Evolutionary conservation across 495 filamentous ascomycete species (phyloP).

Genomic region (Annulohypoxylon maeteangense): DNA sequence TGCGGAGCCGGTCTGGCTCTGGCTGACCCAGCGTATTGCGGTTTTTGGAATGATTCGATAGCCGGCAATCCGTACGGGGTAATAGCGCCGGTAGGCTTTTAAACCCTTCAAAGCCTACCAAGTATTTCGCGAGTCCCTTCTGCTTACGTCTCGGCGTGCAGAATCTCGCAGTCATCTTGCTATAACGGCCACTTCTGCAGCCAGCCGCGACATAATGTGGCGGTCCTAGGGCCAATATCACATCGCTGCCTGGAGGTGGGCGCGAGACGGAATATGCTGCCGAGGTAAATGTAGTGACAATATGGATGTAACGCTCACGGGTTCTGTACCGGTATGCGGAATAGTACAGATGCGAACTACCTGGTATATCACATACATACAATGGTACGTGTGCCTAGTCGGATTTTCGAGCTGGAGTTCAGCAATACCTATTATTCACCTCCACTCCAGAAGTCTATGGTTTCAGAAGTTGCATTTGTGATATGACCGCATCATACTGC

Average conservation of each 20-base stretch:
- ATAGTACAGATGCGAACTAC: background rate
- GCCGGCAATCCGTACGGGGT: constrained; percentile 8
- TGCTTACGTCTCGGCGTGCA: constrained; percentile 14
- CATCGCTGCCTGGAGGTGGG: background rate
- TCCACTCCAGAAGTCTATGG: too few relatives aligned
- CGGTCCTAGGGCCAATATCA: background rate
- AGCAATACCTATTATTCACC: background rate
- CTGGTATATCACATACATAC: too few relatives aligned
- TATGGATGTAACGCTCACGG: background rate
- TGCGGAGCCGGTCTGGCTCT: constrained; percentile 28
- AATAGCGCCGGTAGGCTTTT: constrained; percentile 6
- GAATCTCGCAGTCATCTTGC: constrained; percentile 29
- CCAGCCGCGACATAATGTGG: constrained; percentile 19
- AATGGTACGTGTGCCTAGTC: background rate
- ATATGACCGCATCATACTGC: background rate
- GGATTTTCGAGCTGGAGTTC: background rate
- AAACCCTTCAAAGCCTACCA: background rate
- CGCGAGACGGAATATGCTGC: background rate
- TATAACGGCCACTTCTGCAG: constrained; percentile 16
- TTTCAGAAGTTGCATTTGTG: background rate
- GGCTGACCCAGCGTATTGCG: background rate
- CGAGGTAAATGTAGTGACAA: background rate
- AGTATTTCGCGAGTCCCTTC: constrained; percentile 18
- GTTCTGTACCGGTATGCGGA: background rate
- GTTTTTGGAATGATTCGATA: constrained; percentile 2